These are phyloP conservation scores for Conticribra weissflogii DNA, from an alignment of 108 stramenopile genomes.

Conservation along the genomic window DNA sequence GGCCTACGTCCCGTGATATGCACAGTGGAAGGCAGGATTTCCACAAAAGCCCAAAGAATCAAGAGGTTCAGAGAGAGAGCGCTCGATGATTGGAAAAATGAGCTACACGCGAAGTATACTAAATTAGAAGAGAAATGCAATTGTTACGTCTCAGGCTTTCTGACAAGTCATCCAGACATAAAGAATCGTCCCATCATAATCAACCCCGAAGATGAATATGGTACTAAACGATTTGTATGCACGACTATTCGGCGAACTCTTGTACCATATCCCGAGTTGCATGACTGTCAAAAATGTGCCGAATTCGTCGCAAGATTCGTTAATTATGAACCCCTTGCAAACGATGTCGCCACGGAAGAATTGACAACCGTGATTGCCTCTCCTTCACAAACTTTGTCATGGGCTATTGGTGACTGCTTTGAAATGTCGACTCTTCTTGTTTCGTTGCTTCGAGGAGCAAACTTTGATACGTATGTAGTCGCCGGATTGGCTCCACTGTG, in stretches of 20 bases:
- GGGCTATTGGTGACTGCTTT: slow-evolving; percentile 70
- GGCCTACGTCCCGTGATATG: neutral
- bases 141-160: slow-evolving; percentile 4
- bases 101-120: slow-evolving; percentile 10
- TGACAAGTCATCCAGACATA: slow-evolving; percentile 5
- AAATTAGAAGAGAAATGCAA: slow-evolving; percentile 20
- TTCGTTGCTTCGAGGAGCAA: slow-evolving; percentile 72
- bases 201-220: slow-evolving; percentile 40
- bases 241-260: slow-evolving; percentile 73
- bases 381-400: slow-evolving; percentile 59
- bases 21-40: slow-evolving; percentile 11
- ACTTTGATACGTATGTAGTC: slow-evolving; percentile 84
- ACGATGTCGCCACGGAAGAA: slow-evolving; percentile 15
- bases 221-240: slow-evolving; percentile 72
- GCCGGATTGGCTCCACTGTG: slow-evolving; percentile 59
- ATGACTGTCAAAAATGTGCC: slow-evolving; percentile 52
- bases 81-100: neutral
- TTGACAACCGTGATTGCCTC: slow-evolving; percentile 19
- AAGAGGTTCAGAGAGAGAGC: slow-evolving; percentile 1
- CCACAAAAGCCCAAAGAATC: slow-evolving; percentile 21
- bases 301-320: slow-evolving; percentile 67
- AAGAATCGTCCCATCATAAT: slow-evolving; percentile 27
- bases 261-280: slow-evolving; percentile 64
- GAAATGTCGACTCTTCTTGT: slow-evolving; percentile 67
- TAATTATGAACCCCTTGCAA: slow-evolving; percentile 80